phyloP scores from a whole-genome alignment of 768 basidiomycete species.

The Fistulinella prunicolor region DNA sequence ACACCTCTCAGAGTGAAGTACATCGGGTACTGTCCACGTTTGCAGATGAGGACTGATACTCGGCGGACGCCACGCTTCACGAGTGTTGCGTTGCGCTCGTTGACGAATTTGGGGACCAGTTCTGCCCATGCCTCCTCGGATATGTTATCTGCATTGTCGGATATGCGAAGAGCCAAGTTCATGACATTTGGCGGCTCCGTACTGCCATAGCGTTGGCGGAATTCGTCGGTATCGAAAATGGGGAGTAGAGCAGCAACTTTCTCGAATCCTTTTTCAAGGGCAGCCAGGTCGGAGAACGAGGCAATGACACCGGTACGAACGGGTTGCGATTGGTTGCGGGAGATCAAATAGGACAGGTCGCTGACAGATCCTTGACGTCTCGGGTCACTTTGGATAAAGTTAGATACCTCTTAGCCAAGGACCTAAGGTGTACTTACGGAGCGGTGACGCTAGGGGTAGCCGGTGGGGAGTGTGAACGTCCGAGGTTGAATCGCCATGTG shows the following conservation, averaged over 20 bases:
- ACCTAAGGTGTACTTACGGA: conserved; percentile 20
- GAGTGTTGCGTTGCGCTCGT: conserved; percentile 61
- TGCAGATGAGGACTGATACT: conserved; percentile 88
- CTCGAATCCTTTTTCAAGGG: conserved; percentile 70
- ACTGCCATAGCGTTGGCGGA: conserved; percentile 69
- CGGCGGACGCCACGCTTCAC: conserved; percentile 82
- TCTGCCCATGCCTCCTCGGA: conserved; percentile 74
- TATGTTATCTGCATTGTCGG: conserved; percentile 76
- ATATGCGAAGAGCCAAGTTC: conserved; percentile 89
- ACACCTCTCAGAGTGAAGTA: conserved; percentile 88
- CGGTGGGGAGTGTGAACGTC: conserved; percentile 82
- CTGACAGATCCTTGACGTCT: conserved; percentile 90
- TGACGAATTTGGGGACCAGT: conserved; percentile 68
- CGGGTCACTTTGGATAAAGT: conserved; percentile 43
- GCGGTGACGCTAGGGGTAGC: conserved; percentile 67
- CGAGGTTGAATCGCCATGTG: conserved; percentile 95
- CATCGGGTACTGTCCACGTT: conserved; percentile 86
- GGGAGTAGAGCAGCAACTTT: conserved; percentile 74
- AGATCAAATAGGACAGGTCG: conserved; percentile 92
- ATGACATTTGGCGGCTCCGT: conserved; percentile 88
- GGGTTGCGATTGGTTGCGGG: conserved; percentile 82
- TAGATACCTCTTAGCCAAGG: not conserved
- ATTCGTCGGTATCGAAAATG: conserved; percentile 66
- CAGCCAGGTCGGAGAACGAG: conserved; percentile 75
- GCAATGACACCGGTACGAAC: conserved; percentile 88